Evolutionary conservation across 2,329 filamentous ascomycete species (phyloP).

Genomic region (Diaporthe australafricana): DNA sequence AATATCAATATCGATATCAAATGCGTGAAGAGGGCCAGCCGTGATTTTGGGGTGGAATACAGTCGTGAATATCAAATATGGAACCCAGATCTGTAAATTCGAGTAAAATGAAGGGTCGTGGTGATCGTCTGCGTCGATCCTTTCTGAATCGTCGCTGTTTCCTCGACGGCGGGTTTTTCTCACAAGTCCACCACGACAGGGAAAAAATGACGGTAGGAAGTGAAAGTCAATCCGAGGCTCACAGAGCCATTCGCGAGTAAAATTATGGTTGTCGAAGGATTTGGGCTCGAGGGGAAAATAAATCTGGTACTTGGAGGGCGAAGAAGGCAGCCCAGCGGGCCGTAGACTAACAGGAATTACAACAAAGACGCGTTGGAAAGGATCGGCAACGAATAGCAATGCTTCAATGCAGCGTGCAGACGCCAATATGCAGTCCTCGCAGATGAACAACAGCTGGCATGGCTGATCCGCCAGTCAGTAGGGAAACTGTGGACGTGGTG

Average conservation of each 20-base stretch:
- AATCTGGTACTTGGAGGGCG: slow-evolving; percentile 1
- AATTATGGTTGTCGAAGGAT: slow-evolving; percentile 9
- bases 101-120: slow-evolving; percentile 31
- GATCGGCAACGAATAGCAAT: slow-evolving; percentile 25
- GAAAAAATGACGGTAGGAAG: not conserved
- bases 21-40: slow-evolving; percentile 11
- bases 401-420: not conserved
- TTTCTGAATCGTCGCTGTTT: slow-evolving; percentile 8
- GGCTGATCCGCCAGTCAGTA: slow-evolving; percentile 20
- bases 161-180: not conserved
- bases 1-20: slow-evolving; percentile 7
- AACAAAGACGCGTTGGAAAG: not conserved
- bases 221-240: slow-evolving; percentile 24
- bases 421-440: slow-evolving; percentile 25
- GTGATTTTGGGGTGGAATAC: not conserved
- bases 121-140: slow-evolving; percentile 28
- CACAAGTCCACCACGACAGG: not conserved
- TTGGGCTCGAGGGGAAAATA: not conserved
- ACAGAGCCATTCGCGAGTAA: slow-evolving; percentile 29
- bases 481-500: slow-evolving; percentile 18
- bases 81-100: slow-evolving; percentile 14
- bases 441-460: slow-evolving; percentile 30
- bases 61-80: slow-evolving; percentile 20
- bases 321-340: not conserved
- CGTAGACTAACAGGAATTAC: slow-evolving; percentile 12